Conservation (phyloP, 1,284 basidiomycete genomes). For the Tilletia horrida region DNA sequence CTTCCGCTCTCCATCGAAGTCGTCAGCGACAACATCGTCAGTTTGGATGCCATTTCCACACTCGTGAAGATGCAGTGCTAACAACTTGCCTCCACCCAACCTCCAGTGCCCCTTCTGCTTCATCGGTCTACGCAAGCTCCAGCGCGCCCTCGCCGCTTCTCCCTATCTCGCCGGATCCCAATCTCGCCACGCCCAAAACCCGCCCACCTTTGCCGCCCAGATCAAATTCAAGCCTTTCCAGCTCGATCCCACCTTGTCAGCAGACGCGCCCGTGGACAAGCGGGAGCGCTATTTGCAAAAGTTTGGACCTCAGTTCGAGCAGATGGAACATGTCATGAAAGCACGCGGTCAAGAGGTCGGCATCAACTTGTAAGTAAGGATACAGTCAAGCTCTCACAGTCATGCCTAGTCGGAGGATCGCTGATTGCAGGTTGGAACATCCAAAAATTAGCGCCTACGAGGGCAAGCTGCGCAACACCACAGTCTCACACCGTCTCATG, state of each 20-base stretch:
- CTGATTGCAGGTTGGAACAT: neutral
- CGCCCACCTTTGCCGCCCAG: neutral
- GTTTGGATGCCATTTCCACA: too few species aligned
- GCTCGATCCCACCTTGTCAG: constrained; percentile 19
- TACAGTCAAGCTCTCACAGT: too few species aligned
- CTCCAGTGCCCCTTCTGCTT: constrained; percentile 22
- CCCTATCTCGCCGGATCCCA: neutral
- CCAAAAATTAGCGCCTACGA: constrained; percentile 15
- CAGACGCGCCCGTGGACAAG: constrained; percentile 16
- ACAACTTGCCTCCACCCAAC: neutral
- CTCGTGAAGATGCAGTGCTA: too few species aligned
- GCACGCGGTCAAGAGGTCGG: constrained; percentile 18
- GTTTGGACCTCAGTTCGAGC: constrained; percentile 14
- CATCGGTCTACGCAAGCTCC: constrained; percentile 20
- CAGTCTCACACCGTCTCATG: constrained; percentile 18
- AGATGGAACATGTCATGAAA: constrained; percentile 17
- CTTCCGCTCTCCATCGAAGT: neutral
- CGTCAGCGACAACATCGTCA: neutral
- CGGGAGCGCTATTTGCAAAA: constrained; percentile 7
- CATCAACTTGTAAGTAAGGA: constrained; percentile 20
- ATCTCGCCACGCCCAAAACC: neutral
- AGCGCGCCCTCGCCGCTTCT: constrained; percentile 12
- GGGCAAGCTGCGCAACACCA: constrained; percentile 16
- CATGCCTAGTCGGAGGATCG: too few species aligned
- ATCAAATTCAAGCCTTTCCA: constrained; percentile 21